Evolutionary conservation across 257 asterid species (phyloP), one percentile per base, ranked within the genome.

Genomic region (Pogostemon cablin): DNA sequence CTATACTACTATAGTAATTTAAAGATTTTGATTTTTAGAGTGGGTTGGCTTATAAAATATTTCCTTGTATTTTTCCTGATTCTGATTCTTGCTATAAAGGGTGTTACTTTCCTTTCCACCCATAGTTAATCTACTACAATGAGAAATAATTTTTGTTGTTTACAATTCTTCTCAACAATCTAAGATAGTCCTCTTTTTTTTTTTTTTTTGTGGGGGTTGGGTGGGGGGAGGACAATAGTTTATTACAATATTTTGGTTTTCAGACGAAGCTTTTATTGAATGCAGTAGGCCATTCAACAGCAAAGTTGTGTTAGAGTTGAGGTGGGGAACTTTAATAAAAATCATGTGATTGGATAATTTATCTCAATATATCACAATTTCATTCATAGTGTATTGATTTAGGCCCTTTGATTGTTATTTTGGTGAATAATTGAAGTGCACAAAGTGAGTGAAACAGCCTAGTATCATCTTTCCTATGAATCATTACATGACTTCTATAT

Each of bases 121-220:
- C 58, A 52, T 50, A n/a, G 6, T 25, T 7, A 4, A 5, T 48
- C 39, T 56, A 39, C 37, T 62, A 9, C 40, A 20, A 44, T 76
- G 8, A 62, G 62, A 56, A 76, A 43, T 46, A n/a, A 20, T 39
- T 5, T 62, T 49, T 47, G 10, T 55, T 60, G 49, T 39, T 50
- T 61, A 5, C 4, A 54, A 6, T 8, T 47, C 59, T 65, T 43
- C 7, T 25, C 32, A 25, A 25, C 32, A 25, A 25, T 25, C 37
- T 20, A 20, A 10, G 53, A 57, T 72, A 9, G 35, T 50, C 7
- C 32, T 25, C 32, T 25, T 1, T 25, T 25, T 25, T 25, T 25
- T 25, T 20, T 20, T 20, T 20, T 20, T 20, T 20, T 20, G 1
- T 20, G 1, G 25, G 15, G 15, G 15, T 15, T 15, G 25, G 25